Conservation (phyloP, 257 asterid species). For the Primulina huaijiensis region DNA sequence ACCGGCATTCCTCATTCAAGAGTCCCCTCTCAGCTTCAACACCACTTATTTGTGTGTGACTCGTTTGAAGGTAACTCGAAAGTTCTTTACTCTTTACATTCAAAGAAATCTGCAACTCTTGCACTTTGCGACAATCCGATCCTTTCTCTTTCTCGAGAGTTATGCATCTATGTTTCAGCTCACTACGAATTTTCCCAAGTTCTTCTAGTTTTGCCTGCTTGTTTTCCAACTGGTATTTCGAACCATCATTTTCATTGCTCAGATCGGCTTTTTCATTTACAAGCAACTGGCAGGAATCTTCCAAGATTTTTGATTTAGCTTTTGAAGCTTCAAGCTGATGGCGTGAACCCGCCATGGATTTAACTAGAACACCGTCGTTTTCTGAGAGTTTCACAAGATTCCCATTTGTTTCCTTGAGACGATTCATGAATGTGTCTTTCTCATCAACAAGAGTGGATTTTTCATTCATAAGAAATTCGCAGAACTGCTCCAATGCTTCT, state of each 20-base stretch:
- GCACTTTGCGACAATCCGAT: conserved; percentile 46
- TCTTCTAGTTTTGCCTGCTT: conserved; percentile 45
- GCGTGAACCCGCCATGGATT: conserved; percentile 60
- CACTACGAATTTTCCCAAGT: conserved; percentile 51
- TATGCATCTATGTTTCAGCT: conserved; percentile 53
- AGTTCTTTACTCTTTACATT: conserved; percentile 59
- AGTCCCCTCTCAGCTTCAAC: conserved; percentile 46
- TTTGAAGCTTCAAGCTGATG: conserved; percentile 62
- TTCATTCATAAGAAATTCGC: conserved; percentile 59
- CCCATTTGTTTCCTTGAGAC: conserved; percentile 52
- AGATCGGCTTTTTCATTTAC: conserved; percentile 67
- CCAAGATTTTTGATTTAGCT: conserved; percentile 61
- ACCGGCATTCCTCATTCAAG: conserved; percentile 49
- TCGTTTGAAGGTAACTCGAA: conserved; percentile 39
- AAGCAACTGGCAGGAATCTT: conserved; percentile 72
- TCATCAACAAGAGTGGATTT: conserved; percentile 68
- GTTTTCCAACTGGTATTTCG: conserved; percentile 56
- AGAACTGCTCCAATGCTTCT: conserved; percentile 61
- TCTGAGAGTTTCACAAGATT: conserved; percentile 63
- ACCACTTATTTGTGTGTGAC: conserved; percentile 36
- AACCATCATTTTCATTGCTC: conserved; percentile 51
- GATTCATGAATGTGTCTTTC: conserved; percentile 46
- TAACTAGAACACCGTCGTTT: conserved; percentile 59
- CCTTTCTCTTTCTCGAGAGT: conserved; percentile 69
- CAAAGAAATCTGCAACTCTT: conserved; percentile 56